Percentiles rank a stretch among this genome's conserved stretches.
Evolutionary conservation across 768 basidiomycete species (phyloP).

Genomic region (Xerocomellus intermedius): DNA sequence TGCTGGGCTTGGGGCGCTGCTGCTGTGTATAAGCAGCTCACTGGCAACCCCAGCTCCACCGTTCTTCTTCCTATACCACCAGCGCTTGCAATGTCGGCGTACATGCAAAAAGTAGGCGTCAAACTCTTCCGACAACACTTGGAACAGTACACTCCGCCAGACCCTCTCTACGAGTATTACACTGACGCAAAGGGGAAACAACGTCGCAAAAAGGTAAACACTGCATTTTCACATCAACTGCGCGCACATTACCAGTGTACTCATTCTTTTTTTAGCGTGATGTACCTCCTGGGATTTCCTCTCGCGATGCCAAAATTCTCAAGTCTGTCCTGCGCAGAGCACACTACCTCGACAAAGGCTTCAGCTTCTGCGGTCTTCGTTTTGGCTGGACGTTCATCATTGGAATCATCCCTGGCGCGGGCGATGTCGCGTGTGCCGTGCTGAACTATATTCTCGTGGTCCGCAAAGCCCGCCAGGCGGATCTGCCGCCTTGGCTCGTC

Average conservation of each 20-base stretch:
- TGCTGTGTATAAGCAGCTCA: neutral
- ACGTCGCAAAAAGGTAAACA: slow-evolving; percentile 35
- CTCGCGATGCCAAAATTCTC: slow-evolving; percentile 72
- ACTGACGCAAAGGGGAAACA: slow-evolving; percentile 29
- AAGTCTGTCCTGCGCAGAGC: slow-evolving; percentile 73
- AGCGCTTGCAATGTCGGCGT: slow-evolving; percentile 21
- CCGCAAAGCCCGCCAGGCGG: slow-evolving; percentile 70
- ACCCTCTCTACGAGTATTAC: slow-evolving; percentile 64
- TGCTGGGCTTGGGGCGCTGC: neutral
- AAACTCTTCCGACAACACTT: slow-evolving; percentile 65
- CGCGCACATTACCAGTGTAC: slow-evolving; percentile 37
- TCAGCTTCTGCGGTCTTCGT: slow-evolving; percentile 72
- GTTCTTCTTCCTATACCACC: neutral
- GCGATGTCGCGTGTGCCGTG: slow-evolving; percentile 58
- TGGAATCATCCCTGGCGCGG: slow-evolving; percentile 68
- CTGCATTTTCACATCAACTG: slow-evolving; percentile 5
- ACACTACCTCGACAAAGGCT: slow-evolving; percentile 85
- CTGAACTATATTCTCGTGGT: slow-evolving; percentile 79
- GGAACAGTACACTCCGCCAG: slow-evolving; percentile 63
- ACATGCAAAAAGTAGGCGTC: slow-evolving; percentile 46
- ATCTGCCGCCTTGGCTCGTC: slow-evolving; percentile 65
- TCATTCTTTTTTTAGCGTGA: slow-evolving; percentile 49
- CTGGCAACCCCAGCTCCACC: neutral
- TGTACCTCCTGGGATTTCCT: slow-evolving; percentile 72
- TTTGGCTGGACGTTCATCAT: slow-evolving; percentile 90